A percentile compares a stretch with the other conserved stretches of the same genome.
phyloP scores from a whole-genome alignment of 352 stramenopile species.

The Globisporangium carolinianum region DNA sequence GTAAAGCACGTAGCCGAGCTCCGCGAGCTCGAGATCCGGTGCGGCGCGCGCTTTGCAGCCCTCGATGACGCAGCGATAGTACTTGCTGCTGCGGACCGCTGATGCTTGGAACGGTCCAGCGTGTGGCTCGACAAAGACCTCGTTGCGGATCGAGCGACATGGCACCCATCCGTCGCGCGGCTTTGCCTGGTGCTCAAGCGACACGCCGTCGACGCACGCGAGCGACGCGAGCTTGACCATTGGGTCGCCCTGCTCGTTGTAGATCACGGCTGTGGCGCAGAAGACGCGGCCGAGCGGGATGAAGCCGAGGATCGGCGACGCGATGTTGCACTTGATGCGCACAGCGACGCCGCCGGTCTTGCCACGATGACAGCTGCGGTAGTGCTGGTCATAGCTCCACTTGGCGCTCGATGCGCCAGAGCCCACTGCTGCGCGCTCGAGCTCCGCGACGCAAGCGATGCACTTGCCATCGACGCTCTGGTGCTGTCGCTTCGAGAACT shows the following conservation, averaged over 20 bases:
- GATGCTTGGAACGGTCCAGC: constrained; percentile 26
- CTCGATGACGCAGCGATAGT: constrained; percentile 68
- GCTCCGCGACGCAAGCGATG: constrained; percentile 36
- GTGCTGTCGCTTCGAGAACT: constrained; percentile 70
- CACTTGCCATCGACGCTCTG: constrained; percentile 63
- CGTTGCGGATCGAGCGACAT: constrained; percentile 67
- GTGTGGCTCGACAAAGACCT: constrained; percentile 59
- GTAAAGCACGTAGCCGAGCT: constrained; percentile 72
- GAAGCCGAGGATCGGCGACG: constrained; percentile 49
- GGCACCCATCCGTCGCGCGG: constrained; percentile 49
- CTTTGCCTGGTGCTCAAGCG: constrained; percentile 15
- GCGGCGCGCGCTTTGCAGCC: constrained; percentile 55
- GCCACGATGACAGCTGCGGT: constrained; percentile 61
- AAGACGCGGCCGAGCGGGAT: constrained; percentile 67
- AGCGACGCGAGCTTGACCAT: constrained; percentile 67
- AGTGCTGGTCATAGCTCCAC: constrained; percentile 57
- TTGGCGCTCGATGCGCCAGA: constrained; percentile 29
- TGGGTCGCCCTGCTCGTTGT: constrained; percentile 65
- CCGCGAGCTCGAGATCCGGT: constrained; percentile 44
- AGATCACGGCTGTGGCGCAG: constrained; percentile 40
- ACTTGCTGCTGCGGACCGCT: constrained; percentile 14
- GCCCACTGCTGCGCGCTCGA: constrained; percentile 28
- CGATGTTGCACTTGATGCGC: constrained; percentile 61
- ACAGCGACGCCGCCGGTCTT: constrained; percentile 61
- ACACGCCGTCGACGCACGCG: constrained; percentile 21